A percentile compares a stretch with the other conserved stretches of the same genome.
phyloP scores from a whole-genome alignment of 1,139 yeast species.

The Saccharomyces hybrid region DNA sequence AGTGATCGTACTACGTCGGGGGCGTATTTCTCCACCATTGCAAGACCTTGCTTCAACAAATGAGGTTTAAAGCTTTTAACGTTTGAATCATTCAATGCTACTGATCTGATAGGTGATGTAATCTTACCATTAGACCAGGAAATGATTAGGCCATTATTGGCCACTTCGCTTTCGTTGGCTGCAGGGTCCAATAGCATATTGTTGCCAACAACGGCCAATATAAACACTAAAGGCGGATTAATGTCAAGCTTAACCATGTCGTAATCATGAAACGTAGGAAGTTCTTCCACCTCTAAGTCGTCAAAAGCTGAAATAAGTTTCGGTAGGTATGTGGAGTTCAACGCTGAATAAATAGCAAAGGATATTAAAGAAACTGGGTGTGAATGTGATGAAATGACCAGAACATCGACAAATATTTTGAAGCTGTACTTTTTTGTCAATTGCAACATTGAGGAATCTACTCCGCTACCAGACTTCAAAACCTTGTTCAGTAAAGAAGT shows the following conservation, averaged over 20 bases:
- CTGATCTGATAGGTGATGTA: conserved; percentile 54
- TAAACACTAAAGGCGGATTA: conserved; percentile 66
- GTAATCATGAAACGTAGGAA: conserved; percentile 83
- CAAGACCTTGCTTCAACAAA: conserved; percentile 19
- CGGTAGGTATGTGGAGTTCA: conserved; percentile 72
- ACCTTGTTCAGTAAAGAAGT: conserved; percentile 41
- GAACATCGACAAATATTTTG: conserved; percentile 69
- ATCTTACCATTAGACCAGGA: conserved; percentile 62
- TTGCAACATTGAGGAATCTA: conserved; percentile 41
- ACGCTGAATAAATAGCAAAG: conserved; percentile 70
- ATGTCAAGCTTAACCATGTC: conserved; percentile 57
- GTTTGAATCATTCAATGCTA: conserved; percentile 37
- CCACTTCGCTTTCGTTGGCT: conserved; percentile 73
- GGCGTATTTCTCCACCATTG: conserved; percentile 24
- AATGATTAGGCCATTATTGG: conserved; percentile 70
- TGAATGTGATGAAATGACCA: conserved; percentile 57
- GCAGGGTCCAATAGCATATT: conserved; percentile 73
- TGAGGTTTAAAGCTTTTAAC: conserved; percentile 24
- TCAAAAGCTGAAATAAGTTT: conserved; percentile 56
- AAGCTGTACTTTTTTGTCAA: conserved; percentile 69
- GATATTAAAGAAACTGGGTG: conserved; percentile 77
- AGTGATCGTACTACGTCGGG: conserved; percentile 25
- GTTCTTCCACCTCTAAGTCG: conserved; percentile 56
- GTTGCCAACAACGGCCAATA: conserved; percentile 65
- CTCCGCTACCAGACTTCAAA: conserved; percentile 25